These are phyloP conservation scores for Lecanoromycetidae sp. DNA, from an alignment of 2,329 filamentous ascomycete species.

Conservation along the genomic window DNA sequence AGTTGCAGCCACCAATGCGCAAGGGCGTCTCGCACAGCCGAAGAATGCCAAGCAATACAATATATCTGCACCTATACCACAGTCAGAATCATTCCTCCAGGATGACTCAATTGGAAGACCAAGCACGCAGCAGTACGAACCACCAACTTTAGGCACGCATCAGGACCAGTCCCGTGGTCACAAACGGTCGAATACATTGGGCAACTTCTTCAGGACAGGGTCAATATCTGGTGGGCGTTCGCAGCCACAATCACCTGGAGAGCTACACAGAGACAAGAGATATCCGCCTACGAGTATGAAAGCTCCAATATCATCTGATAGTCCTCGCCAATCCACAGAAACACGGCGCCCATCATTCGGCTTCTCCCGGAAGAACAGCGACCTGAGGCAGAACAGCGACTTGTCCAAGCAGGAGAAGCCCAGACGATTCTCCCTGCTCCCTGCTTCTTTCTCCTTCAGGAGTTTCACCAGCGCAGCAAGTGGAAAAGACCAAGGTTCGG, in stretches of 20 bases:
- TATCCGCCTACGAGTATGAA: slow-evolving; percentile 92
- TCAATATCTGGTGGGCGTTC: slow-evolving; percentile 60
- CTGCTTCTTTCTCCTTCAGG: slow-evolving; percentile 34
- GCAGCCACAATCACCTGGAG: slow-evolving; percentile 30
- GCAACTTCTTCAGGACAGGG: slow-evolving; percentile 71
- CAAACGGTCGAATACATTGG: slow-evolving; percentile 68
- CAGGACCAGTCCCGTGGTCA: slow-evolving; percentile 55
- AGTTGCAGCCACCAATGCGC: slow-evolving; percentile 75
- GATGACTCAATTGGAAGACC: slow-evolving; percentile 46
- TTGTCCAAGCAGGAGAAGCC: slow-evolving; percentile 28
- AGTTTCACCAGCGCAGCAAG: slow-evolving; percentile 15
- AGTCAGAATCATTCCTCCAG: slow-evolving; percentile 41
- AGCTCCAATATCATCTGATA: slow-evolving; percentile 19
- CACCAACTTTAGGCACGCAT: slow-evolving; percentile 39
- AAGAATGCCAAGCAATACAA: slow-evolving; percentile 54
- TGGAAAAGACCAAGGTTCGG: slow-evolving; percentile 12
- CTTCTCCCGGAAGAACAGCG: slow-evolving; percentile 26
- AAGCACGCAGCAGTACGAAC: slow-evolving; percentile 45
- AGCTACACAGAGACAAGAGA: slow-evolving; percentile 46
- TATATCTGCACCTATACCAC: slow-evolving; percentile 55
- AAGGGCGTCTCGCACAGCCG: slow-evolving; percentile 81
- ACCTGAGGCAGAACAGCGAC: slow-evolving; percentile 33
- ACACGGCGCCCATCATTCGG: slow-evolving; percentile 38
- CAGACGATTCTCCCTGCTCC: slow-evolving; percentile 40
- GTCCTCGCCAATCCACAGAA: slow-evolving; percentile 36